phyloP scores from a whole-genome alignment of 2,329 filamentous ascomycete genomes.

The Zymoseptoria ardabiliae region DNA sequence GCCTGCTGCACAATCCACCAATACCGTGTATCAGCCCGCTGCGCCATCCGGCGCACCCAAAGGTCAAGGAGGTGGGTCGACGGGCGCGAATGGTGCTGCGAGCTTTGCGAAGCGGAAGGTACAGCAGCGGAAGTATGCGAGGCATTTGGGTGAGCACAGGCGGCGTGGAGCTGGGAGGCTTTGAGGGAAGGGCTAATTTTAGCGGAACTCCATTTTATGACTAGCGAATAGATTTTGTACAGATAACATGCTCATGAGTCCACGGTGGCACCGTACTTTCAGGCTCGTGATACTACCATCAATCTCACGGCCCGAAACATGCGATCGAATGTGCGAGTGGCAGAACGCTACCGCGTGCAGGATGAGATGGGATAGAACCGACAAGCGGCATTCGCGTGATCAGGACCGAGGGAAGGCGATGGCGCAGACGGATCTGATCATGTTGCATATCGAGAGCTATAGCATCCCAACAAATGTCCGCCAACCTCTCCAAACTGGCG shows the following conservation, averaged over 20 bases:
- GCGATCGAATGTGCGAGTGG: no score
- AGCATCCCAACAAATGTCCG: no score
- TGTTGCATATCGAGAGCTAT: no score
- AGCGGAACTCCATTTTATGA: neutral
- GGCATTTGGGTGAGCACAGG: slow-evolving; percentile 22
- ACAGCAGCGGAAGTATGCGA: slow-evolving; percentile 18
- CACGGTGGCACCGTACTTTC: no score
- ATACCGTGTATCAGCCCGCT: neutral
- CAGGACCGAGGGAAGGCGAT: no score
- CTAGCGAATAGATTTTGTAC: neutral
- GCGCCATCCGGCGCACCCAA: slow-evolving; percentile 1
- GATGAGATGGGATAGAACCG: no score
- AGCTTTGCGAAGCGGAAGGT: slow-evolving; percentile 2
- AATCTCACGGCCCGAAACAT: no score
- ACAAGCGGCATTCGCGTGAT: no score
- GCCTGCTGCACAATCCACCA: neutral
- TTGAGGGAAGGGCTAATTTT: neutral
- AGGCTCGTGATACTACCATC: no score
- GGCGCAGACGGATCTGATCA: no score
- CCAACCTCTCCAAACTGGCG: no score
- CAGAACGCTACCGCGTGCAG: no score
- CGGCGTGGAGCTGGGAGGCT: slow-evolving; percentile 13
- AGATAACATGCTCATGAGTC: neutral
- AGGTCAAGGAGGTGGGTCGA: slow-evolving; percentile 4
- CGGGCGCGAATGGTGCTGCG: slow-evolving; percentile 4